These are phyloP conservation scores for Phytophthora megakarya DNA, from an alignment of 352 stramenopile species.

Conservation along the genomic window DNA sequence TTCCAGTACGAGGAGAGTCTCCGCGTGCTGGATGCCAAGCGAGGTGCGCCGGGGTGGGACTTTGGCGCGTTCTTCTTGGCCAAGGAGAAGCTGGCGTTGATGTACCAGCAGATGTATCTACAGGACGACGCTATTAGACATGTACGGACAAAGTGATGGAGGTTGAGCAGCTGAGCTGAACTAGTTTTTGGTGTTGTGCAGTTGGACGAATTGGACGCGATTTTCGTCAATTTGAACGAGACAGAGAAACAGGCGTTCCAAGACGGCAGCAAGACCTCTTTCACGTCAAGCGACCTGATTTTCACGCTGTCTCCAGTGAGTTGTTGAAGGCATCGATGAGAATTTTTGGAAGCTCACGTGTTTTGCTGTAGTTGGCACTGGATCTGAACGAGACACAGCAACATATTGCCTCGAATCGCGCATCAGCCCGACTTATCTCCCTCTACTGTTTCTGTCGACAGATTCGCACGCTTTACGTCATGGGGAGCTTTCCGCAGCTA, in stretches of 20 bases:
- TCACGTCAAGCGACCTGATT: constrained; percentile 44
- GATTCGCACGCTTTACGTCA: constrained; percentile 77
- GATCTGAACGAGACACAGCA: constrained; percentile 53
- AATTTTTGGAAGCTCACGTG: too few species aligned
- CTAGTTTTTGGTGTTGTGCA: constrained; percentile 22
- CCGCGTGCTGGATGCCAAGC: constrained; percentile 63
- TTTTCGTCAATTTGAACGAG: constrained; percentile 57
- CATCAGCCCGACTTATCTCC: constrained; percentile 54
- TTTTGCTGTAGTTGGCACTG: constrained; percentile 60
- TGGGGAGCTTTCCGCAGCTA: constrained; percentile 68
- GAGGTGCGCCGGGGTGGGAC: constrained; percentile 60
- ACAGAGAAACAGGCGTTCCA: constrained; percentile 35
- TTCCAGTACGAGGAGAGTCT: constrained; percentile 82
- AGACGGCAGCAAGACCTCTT: constrained; percentile 22
- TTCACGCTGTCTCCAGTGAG: constrained; percentile 77
- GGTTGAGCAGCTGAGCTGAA: neutral
- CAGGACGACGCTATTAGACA: constrained; percentile 83
- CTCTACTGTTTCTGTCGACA: constrained; percentile 84
- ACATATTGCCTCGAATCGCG: constrained; percentile 57
- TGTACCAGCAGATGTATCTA: constrained; percentile 87
- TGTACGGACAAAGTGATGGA: constrained; percentile 37
- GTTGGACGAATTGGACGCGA: constrained; percentile 83
- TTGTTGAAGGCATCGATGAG: too few species aligned
- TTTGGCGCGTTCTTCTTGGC: constrained; percentile 81
- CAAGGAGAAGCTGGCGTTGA: constrained; percentile 78